Base-by-base conservation (phyloP, 164 flowering plant species). In the Kingdonia uniflora region DNA sequence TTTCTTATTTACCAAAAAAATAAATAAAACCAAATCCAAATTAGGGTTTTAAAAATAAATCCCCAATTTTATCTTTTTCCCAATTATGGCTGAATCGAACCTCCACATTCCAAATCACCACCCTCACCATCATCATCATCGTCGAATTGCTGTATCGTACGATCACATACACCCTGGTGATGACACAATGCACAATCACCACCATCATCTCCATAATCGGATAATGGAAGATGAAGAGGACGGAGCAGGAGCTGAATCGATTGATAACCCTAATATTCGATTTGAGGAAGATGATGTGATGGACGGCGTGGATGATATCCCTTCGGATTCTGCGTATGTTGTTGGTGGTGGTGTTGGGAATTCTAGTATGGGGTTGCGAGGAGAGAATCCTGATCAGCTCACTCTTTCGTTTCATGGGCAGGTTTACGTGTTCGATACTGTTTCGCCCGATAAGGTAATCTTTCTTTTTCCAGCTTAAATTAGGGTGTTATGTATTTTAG, bases 361-460 rank as follows among this genome's bases (percentile, higher is more conserved):
- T 14, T 57, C 47, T 11, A 12, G 60, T 35, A 41, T 44, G 60
- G 39, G 47, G n/a, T 52, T 53, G 25, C 56, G 56, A 11, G 56
- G 60, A 12, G 65, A 61, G 37, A 60, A 55, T 19, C 17, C 62
- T 6, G 73, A 74, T 51, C 75, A 74, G 57, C 74, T 76, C 14
- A 68, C 76, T n/a, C 65, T 81, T 22, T 77, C 83, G 17, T 83
- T 80, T 58, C 84, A 71, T 57, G 86, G 84, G 11, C 76, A 83
- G 65, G 82, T 78, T 51, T 80, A 72, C 20, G 80, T 75, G 15
- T 80, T 78, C 26, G 86, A 80, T 41, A 61, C 79, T 14, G 86
- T 83, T 58, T 70, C 86, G 7, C 71, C 90, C 8, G 80, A 79
- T 20, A 79, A 79, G 79, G 83, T 71, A 2, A 2, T 11, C 6